Evolutionary conservation across 2,329 filamentous ascomycete species (phyloP).

Genomic region (Fusarium pseudocircinatum): DNA sequence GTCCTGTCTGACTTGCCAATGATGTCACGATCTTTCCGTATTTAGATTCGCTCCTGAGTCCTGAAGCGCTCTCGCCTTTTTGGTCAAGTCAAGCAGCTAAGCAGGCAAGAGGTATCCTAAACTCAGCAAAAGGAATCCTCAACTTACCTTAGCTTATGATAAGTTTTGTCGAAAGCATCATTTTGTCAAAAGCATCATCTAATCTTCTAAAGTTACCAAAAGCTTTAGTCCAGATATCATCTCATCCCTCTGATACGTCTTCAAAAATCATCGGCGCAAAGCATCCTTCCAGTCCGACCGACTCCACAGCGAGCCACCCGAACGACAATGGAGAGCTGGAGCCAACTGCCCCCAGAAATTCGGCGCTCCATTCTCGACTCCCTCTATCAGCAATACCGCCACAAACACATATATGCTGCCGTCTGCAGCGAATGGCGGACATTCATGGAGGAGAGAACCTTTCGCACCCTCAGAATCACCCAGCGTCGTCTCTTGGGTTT

Average conservation of each 20-base stretch:
- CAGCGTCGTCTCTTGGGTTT: not conserved
- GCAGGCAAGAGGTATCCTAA: not conserved
- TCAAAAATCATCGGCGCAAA: too few relatives aligned
- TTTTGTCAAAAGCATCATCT: too few relatives aligned
- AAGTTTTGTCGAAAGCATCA: too few relatives aligned
- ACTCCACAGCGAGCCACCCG: not conserved
- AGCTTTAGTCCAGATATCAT: too few relatives aligned
- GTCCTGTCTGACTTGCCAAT: too few relatives aligned
- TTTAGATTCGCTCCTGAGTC: not conserved
- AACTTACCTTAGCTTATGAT: too few relatives aligned
- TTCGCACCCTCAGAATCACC: not conserved
- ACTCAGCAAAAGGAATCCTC: too few relatives aligned
- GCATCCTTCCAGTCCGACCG: not conserved
- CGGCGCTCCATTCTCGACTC: not conserved
- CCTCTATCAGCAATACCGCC: not conserved
- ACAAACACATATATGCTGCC: not conserved
- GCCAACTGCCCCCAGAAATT: not conserved
- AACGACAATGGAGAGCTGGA: not conserved
- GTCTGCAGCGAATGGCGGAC: not conserved
- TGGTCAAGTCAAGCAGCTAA: not conserved
- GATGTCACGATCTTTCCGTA: not conserved
- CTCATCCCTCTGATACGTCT: too few relatives aligned
- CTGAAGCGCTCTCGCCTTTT: not conserved
- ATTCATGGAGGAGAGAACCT: not conserved
- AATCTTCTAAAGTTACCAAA: too few relatives aligned